Evolutionary conservation across 768 basidiomycete species (phyloP).

Genomic region (Lactifluus pinguis): DNA sequence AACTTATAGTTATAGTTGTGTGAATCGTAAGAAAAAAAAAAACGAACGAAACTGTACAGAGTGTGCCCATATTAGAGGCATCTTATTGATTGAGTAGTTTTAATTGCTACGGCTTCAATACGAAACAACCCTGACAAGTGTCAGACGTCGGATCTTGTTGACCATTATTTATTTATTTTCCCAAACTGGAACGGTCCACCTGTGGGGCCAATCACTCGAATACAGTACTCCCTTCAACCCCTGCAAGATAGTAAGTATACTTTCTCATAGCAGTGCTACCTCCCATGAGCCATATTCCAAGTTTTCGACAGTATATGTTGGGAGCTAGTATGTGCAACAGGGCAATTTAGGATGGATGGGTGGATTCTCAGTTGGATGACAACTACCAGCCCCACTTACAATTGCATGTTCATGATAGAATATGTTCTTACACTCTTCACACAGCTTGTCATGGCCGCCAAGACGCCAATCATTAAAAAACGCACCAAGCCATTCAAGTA

Average conservation of each 20-base stretch:
- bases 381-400: neutral
- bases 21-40: neutral
- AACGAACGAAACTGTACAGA: neutral
- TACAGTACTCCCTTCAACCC: constrained; percentile 35
- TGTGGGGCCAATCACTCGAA: neutral
- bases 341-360: constrained; percentile 19
- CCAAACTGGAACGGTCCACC: neutral
- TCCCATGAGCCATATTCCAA: constrained; percentile 2
- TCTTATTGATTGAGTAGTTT: neutral
- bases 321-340: neutral
- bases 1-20: neutral
- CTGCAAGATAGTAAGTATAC: constrained; percentile 44
- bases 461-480: constrained; percentile 84
- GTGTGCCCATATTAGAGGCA: neutral
- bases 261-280: constrained; percentile 17
- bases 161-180: constrained; percentile 12
- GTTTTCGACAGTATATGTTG: neutral
- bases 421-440: constrained; percentile 8
- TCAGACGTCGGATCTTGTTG: neutral
- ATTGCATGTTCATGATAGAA: neutral
- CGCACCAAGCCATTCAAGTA: constrained; percentile 96
- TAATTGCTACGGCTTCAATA: too few species aligned
- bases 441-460: constrained; percentile 26
- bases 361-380: constrained; percentile 4
- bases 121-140: too few species aligned